Evolutionary conservation across 2,329 filamentous ascomycete species (phyloP), one percentile per base, ranked within the genome.

Genomic region (Aspergillus glaucus): DNA sequence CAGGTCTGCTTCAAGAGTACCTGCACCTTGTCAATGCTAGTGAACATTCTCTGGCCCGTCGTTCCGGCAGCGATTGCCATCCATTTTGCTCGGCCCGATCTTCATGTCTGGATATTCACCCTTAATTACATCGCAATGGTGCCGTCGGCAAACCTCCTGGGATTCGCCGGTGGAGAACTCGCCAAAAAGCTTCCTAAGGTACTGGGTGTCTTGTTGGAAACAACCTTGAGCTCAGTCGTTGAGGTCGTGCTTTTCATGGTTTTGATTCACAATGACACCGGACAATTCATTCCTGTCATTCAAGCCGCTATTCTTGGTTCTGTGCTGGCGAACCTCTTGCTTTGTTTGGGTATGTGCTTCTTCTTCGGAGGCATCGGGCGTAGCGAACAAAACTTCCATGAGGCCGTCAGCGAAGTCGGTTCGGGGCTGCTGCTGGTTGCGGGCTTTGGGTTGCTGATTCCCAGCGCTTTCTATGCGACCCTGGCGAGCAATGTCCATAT

Each of bases 241-340:
- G 88, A 95, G 63, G 85, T 94, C 49, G 80, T 94, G 43, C 72
- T 94, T 26, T 93, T 94, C 69, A 85, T 92, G 74, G 79, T 91
- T 2, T 71, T 94, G 41, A 75, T 93, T 43, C 69, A 72, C 51
- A 77, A 72, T 74, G 65, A 83, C 28, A 61, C 67, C 17, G 71
- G 71, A n/a, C 62, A 67, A 39, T 52, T 70, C 26, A 70, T 85
- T 51, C 75, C 78, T n/a, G 86, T 93, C 57, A 88, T 94, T 58
- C 82, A 88, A 62, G 87, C 87, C 46, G 88, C 89, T 22, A 91
- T 94, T 48, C 72, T 94, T 0, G 88, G 89, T 32, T 92, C 87
- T 0, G 86, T 94, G 41, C 68, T 95, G 30, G 88, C 89, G 10
- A 94, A 89, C 28, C 79, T 93, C 70, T 71, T 94, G 41, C 75